Conservation (phyloP, 2,329 filamentous ascomycete species). For the Epicoccum nigrum region DNA sequence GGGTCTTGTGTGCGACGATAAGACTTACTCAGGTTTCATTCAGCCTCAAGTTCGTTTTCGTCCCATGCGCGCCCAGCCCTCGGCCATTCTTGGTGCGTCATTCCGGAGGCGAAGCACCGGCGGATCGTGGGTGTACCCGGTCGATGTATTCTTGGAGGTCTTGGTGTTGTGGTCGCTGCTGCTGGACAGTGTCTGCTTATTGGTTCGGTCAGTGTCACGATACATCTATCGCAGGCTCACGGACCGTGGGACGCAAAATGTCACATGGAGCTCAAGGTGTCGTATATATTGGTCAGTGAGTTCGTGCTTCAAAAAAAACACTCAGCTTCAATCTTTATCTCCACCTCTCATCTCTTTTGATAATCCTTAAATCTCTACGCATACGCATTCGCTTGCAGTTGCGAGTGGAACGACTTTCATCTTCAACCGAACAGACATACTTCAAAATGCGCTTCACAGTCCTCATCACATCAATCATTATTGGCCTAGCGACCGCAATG, state of each 20-base stretch:
- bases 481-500: conserved; percentile 14
- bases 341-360: background rate
- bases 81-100: conserved; percentile 10
- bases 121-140: conserved; percentile 1
- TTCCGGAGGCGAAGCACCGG: conserved; percentile 13
- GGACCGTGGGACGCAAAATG: conserved; percentile 9
- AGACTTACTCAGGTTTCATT: conserved; percentile 11
- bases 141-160: background rate
- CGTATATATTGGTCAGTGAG: conserved; percentile 5
- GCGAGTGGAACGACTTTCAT: background rate
- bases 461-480: conserved; percentile 3
- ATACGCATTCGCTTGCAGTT: no score
- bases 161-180: background rate
- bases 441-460: conserved; percentile 11
- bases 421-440: background rate
- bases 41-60: conserved; percentile 16
- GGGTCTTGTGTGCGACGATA: conserved; percentile 2
- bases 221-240: background rate
- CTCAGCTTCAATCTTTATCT: no score
- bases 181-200: background rate
- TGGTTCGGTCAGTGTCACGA: conserved; percentile 4
- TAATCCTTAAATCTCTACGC: no score
- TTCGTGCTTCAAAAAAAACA: background rate
- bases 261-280: conserved; percentile 5
- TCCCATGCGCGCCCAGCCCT: conserved; percentile 16